Conservation (phyloP, 2,329 filamentous ascomycete genomes). For the Sporothrix schenckii region DNA sequence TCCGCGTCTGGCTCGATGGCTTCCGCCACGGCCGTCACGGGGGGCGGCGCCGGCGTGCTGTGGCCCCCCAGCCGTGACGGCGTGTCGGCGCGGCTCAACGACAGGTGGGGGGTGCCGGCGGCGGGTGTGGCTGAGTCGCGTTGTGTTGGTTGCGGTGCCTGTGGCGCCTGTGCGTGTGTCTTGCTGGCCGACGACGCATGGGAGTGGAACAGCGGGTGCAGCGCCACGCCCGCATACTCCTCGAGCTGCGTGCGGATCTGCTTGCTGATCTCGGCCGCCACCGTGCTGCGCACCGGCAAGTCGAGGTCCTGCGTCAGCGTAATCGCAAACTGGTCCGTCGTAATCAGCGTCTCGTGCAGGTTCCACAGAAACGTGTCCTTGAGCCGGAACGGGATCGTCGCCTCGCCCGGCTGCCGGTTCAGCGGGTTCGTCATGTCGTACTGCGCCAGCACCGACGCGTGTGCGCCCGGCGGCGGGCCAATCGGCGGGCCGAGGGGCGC, state of each 20-base stretch:
- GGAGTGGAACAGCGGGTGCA: slow-evolving; percentile 87
- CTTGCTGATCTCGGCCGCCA: slow-evolving; percentile 81
- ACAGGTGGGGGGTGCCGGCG: background rate
- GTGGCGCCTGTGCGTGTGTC: background rate
- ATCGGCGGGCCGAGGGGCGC: slow-evolving; percentile 36
- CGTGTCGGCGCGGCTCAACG: slow-evolving; percentile 45
- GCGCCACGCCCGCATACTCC: slow-evolving; percentile 90
- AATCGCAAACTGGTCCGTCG: slow-evolving; percentile 93
- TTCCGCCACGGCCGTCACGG: slow-evolving; percentile 71
- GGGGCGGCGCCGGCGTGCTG: slow-evolving; percentile 37
- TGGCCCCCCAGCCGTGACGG: background rate
- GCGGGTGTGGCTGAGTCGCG: slow-evolving; percentile 14
- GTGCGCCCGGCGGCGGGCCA: slow-evolving; percentile 45
- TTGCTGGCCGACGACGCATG: slow-evolving; percentile 29
- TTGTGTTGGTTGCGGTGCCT: background rate
- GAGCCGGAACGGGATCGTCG: slow-evolving; percentile 80
- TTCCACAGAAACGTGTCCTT: slow-evolving; percentile 99
- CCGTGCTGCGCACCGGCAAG: slow-evolving; percentile 70
- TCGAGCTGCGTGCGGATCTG: slow-evolving; percentile 95
- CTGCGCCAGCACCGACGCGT: slow-evolving; percentile 64
- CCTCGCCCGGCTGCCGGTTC: slow-evolving; percentile 72
- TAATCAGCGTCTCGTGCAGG: slow-evolving; percentile 88
- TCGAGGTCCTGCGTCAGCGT: slow-evolving; percentile 90
- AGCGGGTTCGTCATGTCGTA: slow-evolving; percentile 74
- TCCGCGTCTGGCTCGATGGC: slow-evolving; percentile 67